Base-by-base conservation (phyloP, 805 yeast species). In the Candida rishiriensis region DNA sequence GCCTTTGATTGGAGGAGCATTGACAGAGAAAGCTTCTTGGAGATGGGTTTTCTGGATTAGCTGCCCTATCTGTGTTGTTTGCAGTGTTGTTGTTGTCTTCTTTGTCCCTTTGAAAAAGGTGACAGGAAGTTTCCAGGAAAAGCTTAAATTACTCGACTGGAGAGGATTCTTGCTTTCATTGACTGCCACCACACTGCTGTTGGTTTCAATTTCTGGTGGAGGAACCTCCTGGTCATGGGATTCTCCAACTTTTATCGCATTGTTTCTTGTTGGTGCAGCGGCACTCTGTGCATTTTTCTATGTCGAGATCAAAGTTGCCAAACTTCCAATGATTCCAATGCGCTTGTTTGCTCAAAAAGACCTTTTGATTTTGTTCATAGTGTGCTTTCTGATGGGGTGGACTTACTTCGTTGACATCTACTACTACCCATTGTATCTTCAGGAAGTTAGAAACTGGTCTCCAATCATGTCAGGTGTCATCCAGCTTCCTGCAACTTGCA, bases 161-260 rank as follows among this genome's bases (percentile, higher is more conserved):
- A 28, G 28, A 13, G 55, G 55, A 3, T 52, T 52, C 36, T 26
- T 43, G 1, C 38, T 34, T 49, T 47, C 65, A 12, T 66, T 79
- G 29, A 65, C 75, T 1, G 69, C 74, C 0, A 65, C 73, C 33
- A 73, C 77, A 0, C 56, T 79, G 3, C 53, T 79, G n/a, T 65
- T 79, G 39, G 67, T 79, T 9, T 79, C 84, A 3, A 57, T 78
- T 14, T 72, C 74, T 44, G 81, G 83, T 17, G 87, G 85, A 28
- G 85, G 85, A 1, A 60, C 72, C 3, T 62, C 72, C 3, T 79
- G 72, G 59, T 56, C 66, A 0, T 83, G 88, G 88, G 54, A 70
- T 49, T 52, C 55, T 8, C 44, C 51, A 4, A 47, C 45, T 3
- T 52, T 52, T 38, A 49, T 52, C 12, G 46, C 63, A 6, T 61